Conservation (phyloP, 2,329 filamentous ascomycete genomes). For the Raffaelea arxii region DNA sequence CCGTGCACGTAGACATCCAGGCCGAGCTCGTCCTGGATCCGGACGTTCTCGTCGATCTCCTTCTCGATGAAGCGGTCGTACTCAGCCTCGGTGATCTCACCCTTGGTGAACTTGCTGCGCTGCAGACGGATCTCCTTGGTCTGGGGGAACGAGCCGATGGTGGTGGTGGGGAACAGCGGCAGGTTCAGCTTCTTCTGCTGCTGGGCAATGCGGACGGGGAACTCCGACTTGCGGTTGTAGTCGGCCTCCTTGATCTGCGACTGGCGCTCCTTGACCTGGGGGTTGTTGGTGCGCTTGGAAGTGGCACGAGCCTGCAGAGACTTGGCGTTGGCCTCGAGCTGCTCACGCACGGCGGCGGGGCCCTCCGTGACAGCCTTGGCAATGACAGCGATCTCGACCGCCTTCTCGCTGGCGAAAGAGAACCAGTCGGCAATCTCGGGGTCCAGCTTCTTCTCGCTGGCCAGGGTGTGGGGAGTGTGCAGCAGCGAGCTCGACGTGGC, state of each 20-base stretch:
- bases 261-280: constrained; percentile 94
- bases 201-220: constrained; percentile 73
- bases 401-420: constrained; percentile 95
- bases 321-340: constrained; percentile 96
- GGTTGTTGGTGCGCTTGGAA: constrained; percentile 93
- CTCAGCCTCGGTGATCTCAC: constrained; percentile 81
- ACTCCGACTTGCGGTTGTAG: constrained; percentile 89
- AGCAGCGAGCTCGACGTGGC: constrained; percentile 96
- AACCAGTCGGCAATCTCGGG: constrained; percentile 95
- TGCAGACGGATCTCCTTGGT: constrained; percentile 96
- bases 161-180: constrained; percentile 96
- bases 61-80: constrained; percentile 99
- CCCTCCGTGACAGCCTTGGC: constrained; percentile 96
- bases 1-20: constrained; percentile 97
- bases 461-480: constrained; percentile 95
- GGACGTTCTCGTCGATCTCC: constrained; percentile 91
- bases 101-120: constrained; percentile 98
- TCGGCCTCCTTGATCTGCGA: constrained; percentile 70
- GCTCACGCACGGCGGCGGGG: constrained; percentile 71
- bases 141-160: constrained; percentile 98
- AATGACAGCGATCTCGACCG: constrained; percentile 78
- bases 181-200: constrained; percentile 91
- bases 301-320: constrained; percentile 83
- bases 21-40: constrained; percentile 96
- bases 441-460: constrained; percentile 97